Conservation (phyloP, 2,329 filamentous ascomycete genomes). For the Ilyonectria robusta region DNA sequence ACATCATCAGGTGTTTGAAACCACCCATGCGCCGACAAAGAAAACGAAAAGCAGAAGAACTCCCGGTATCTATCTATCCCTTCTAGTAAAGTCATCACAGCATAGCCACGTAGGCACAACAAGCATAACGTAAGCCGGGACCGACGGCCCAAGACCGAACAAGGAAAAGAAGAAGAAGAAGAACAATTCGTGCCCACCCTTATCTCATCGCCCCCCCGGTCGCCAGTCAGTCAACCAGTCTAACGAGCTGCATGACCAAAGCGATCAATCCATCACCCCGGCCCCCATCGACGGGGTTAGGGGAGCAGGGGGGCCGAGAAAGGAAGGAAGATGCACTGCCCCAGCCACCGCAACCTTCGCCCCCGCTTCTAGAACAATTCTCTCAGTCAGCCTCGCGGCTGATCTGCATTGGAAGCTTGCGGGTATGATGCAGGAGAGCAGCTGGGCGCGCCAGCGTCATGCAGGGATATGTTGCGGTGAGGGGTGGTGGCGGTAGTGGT, state of each 20-base stretch:
- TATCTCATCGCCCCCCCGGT: slow-evolving; percentile 1
- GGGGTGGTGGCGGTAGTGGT: not conserved
- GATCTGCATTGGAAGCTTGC: slow-evolving; percentile 22
- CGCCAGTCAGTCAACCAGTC: not conserved
- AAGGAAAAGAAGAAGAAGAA: slow-evolving; percentile 12
- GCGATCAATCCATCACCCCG: slow-evolving; percentile 4
- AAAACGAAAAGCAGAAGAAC: slow-evolving; percentile 23
- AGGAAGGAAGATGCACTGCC: slow-evolving; percentile 40
- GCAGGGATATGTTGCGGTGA: not conserved
- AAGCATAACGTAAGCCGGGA: slow-evolving; percentile 10
- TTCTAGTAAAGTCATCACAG: slow-evolving; percentile 33
- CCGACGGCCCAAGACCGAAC: not conserved
- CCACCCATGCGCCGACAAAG: slow-evolving; percentile 15
- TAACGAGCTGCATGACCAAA: slow-evolving; percentile 12
- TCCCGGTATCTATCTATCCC: slow-evolving; percentile 26
- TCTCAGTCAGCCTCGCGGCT: slow-evolving; percentile 47
- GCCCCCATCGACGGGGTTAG: slow-evolving; percentile 4
- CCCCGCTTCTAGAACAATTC: slow-evolving; percentile 53
- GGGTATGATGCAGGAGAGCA: slow-evolving; percentile 1
- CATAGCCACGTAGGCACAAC: slow-evolving; percentile 28
- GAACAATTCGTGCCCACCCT: not conserved
- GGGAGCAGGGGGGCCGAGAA: slow-evolving; percentile 27
- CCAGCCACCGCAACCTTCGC: slow-evolving; percentile 32
- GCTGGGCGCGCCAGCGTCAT: slow-evolving; percentile 2
- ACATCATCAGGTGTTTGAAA: slow-evolving; percentile 3